Base-by-base conservation (phyloP, 352 stramenopile genomes). In the Globisporangium cystogenes region DNA sequence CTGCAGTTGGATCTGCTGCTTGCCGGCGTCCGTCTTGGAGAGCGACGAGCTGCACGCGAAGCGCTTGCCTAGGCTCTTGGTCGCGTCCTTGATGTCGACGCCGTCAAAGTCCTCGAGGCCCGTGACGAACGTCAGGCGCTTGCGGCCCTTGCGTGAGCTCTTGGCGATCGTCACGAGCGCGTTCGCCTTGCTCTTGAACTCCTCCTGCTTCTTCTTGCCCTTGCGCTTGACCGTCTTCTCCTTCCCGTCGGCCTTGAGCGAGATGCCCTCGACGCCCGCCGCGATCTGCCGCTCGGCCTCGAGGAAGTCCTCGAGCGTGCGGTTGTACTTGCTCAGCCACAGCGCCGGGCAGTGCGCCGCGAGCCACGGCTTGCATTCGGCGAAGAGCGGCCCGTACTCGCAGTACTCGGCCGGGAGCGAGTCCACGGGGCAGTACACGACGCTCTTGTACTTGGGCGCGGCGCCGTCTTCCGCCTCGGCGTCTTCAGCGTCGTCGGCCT, bases 361-460 rank as follows among this genome's bases (percentile, higher is more conserved):
- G 21, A 93, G 60, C 83, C 83, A 93, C 21, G 75, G 73, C 67
- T 91, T 91, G 64, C 74, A 89, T 60, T 93, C 79, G 47, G 90
- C 74, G 61, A 93, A 93, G 66, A 88, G 77, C 27, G 83, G 76
- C 33, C 83, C 81, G 55, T 92, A 93, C 55, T 93, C 83, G 59
- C 83, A 93, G 67, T 91, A 93, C 67, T 93, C 83, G 27, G 83
- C 64, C 51, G 83, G 83, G 33, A 93, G 66, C 53, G 82, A 85
- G 60, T 93, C 82, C 48, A 93, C 76, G n/a, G 82, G 82, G 48
- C 82, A 93, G 64, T 93, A 93, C 20, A 80, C 43, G n/a, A 93
- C 73, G 14, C 61, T 66, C 51, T 73, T 72, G 26, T 82, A 65
- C 69, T 88, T 84, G 23, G 67, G 65, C n/a, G 63, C 58, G 18